Evolutionary conservation across 2,329 filamentous ascomycete genomes (phyloP), one percentile per base, ranked within the genome.

Genomic region (Nothopassalora personata): DNA sequence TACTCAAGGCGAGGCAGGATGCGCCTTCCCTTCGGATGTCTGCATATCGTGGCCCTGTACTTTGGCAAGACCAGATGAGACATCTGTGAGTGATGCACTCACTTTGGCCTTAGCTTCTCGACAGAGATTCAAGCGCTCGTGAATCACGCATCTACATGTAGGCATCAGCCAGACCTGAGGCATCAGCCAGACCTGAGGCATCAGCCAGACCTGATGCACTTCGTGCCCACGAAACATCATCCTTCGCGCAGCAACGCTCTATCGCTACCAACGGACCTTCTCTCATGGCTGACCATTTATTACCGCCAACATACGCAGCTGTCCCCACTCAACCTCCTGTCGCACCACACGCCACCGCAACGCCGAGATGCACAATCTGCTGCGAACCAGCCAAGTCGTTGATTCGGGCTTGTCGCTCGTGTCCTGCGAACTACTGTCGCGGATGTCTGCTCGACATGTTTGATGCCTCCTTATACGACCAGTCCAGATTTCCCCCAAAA

Each of bases 401-500:
- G 30, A 53, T 70, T 30, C 56, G 63, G 19, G 73, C 75, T 23
- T 77, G 75, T 60, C 64, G 64, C 6, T 11, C 6, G 3, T 77
- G 74, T 58, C 15, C 58, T 1, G 66, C 54, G 57, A 33, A 64
- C 18, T 76, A 70, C 61, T 78, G 76, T 61, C 54, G 47, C 11
- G 36, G 60, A 4, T 80, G 78, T 47, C 60, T 79, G 13, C 73
- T 68, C 51, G 56, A 62, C 4, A 74, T 76, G 72, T 80, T 80
- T 62, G 59, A 75, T 0, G 61, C 68, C 5, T 75, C 77, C 5
- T 74, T 71, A 56, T 71, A 67, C 33, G 71, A 79, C 55, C 67
- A 71, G 36, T 65, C 71, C 0, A 66, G 68, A 23, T 80, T 80
- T 77, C 78, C 77, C 1, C 75, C 54, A 19, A 8, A 19, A 28